Evolutionary conservation across 495 filamentous ascomycete genomes (phyloP), one percentile per base, ranked within the genome.

Genomic region (Annulohypoxylon bovei): DNA sequence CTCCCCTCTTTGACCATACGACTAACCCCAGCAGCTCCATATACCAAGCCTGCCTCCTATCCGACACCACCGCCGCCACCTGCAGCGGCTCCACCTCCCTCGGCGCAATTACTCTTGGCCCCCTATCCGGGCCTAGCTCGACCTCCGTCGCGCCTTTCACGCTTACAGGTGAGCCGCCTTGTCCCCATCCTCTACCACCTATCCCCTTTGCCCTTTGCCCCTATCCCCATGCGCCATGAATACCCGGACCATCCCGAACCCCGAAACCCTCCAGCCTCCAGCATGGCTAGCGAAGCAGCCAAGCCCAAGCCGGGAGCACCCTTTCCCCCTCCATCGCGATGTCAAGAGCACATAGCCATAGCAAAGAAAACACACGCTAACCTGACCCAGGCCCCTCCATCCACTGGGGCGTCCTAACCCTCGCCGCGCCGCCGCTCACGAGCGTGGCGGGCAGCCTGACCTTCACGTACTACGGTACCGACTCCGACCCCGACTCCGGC

Each of bases 61-160:
- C 72, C 16, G 76, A 66, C 35, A 77, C 67, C 6, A 77, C 78
- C 9, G 73, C 74, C 23, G 81, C 79, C 1, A 78, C 76, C n/a
- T 82, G 81, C 62, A 79, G 76, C 33, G 80, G 78, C 27, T 76
- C 72, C 42, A 76, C 79, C 0, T 77, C 76, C 7, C 60, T 78
- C 4, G 75, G 69, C 20, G 46, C 40, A 32, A 62, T 61, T 46
- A 30, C 53, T 16, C 47, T 78, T 40, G 78, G 77, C 25, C 68
- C 57, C 5, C 18, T 79, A 32, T 72, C 68, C 6, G 79, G 80
- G 14, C 78, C 79, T 28, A 74, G 75, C 0, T 57, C 77, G 40
- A 79, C 76, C 4, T 73, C 58, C 28, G 4, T 42, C 20, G 32
- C 60, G 44, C 56, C 68, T 8, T 30, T 16, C 35, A 79, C 76